phyloP scores from a whole-genome alignment of 805 yeast genomes.

The Suhomyces sp. region DNA sequence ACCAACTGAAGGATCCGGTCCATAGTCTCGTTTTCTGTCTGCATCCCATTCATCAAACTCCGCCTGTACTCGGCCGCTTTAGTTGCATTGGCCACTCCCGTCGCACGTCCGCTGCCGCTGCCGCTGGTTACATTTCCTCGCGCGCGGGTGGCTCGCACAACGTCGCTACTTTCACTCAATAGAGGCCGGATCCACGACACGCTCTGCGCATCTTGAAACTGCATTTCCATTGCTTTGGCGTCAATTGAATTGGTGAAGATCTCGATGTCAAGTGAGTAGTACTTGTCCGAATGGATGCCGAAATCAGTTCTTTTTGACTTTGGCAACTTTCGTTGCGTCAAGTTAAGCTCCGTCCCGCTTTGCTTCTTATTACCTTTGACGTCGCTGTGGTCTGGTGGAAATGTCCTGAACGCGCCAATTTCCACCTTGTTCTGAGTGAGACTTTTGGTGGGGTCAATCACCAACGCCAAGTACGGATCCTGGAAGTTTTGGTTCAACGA shows the following conservation, averaged over 20 bases:
- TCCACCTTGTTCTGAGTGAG: conserved; percentile 62
- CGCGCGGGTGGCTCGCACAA: neutral
- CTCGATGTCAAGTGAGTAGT: conserved; percentile 63
- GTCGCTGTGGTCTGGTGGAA: conserved; percentile 34
- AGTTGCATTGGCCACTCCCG: neutral
- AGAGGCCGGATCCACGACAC: conserved; percentile 8
- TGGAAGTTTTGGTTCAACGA: conserved; percentile 79
- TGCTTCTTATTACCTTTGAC: conserved; percentile 4
- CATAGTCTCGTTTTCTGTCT: conserved; percentile 4
- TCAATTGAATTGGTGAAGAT: conserved; percentile 57
- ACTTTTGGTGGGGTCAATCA: conserved; percentile 78
- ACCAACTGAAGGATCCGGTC: neutral
- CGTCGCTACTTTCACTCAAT: neutral
- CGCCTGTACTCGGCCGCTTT: conserved; percentile 1
- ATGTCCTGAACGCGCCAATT: conserved; percentile 86
- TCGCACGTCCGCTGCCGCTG: neutral
- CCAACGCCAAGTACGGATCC: conserved; percentile 88
- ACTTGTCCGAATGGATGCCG: conserved; percentile 68
- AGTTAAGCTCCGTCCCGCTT: neutral
- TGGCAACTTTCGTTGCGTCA: conserved; percentile 31
- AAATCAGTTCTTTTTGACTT: conserved; percentile 55
- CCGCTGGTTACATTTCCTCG: neutral
- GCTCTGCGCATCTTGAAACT: conserved; percentile 8
- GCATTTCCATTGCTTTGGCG: conserved; percentile 11
- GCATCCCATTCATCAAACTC: neutral